Evolutionary conservation across 257 asterid genomes (phyloP).

Genomic region (Ajuga chamaepitys): DNA sequence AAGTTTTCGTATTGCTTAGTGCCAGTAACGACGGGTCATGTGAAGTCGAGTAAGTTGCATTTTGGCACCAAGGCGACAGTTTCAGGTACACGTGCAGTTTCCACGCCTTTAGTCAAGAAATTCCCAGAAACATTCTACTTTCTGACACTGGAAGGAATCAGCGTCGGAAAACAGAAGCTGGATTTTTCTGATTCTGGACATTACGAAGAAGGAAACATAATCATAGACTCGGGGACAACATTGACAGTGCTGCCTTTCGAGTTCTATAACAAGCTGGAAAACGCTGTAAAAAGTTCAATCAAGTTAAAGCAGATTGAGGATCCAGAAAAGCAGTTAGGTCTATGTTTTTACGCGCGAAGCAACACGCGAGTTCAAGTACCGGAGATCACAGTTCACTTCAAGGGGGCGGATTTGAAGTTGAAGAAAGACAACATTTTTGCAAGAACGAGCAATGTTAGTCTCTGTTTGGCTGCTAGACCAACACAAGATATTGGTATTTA

Average conservation of each 20-base stretch:
- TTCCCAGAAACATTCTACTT: not conserved
- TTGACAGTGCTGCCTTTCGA: not conserved
- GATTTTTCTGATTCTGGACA: not conserved
- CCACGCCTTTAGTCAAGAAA: not conserved
- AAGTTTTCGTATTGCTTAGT: constrained; percentile 36
- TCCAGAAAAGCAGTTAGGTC: constrained; percentile 4
- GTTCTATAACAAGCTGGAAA: constrained; percentile 8
- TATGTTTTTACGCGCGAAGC: constrained; percentile 13
- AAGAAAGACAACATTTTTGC: constrained; percentile 17
- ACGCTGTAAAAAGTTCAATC: not conserved
- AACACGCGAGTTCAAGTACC: not conserved
- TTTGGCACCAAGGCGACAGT: not conserved
- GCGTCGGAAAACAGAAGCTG: constrained; percentile 9
- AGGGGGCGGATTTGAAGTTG: constrained; percentile 30
- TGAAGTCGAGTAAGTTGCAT: constrained; percentile 21
- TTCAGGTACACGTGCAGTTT: not conserved
- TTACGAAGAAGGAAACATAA: constrained; percentile 21
- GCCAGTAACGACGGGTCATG: not conserved
- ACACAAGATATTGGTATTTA: not conserved
- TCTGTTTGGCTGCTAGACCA: constrained; percentile 23
- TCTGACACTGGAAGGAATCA: constrained; percentile 19
- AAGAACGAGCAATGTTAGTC: not conserved
- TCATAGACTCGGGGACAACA: constrained; percentile 45
- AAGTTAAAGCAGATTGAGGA: not conserved
- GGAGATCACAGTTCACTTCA: constrained; percentile 18